phyloP scores from a whole-genome alignment of 2,329 filamentous ascomycete genomes.

The Xenosphaeropsis pyriputrescens region DNA sequence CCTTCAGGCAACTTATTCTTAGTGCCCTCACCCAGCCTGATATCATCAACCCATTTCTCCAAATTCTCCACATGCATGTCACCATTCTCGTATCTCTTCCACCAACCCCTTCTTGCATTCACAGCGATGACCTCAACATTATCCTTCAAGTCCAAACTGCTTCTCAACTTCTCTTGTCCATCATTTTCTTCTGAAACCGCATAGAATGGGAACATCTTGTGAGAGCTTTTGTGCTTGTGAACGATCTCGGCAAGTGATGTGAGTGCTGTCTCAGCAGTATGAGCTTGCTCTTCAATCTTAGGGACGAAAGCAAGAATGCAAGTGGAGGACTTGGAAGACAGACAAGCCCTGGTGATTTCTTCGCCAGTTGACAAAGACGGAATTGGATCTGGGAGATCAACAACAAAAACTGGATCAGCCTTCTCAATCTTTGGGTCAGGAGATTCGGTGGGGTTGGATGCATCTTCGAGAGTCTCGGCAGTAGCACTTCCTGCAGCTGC shows the following conservation, averaged over 20 bases:
- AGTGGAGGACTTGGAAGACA: conserved; percentile 62
- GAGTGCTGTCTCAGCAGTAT: conserved; percentile 34
- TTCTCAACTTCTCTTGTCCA: conserved; percentile 37
- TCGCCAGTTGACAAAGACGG: conserved; percentile 46
- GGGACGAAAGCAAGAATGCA: conserved; percentile 70
- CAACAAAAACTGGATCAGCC: conserved; percentile 28
- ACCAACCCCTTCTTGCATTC: conserved; percentile 80
- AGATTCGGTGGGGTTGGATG: conserved; percentile 33
- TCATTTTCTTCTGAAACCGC: conserved; percentile 50
- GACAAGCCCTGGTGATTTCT: conserved; percentile 55
- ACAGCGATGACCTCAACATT: conserved; percentile 64
- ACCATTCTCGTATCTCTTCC: conserved; percentile 47
- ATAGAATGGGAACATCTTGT: conserved; percentile 72
- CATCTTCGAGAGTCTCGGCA: conserved; percentile 30
- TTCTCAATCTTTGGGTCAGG: conserved; percentile 17
- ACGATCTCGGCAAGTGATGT: conserved; percentile 56
- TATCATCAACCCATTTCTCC: conserved; percentile 80
- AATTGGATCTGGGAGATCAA: conserved; percentile 46
- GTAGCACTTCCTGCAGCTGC: conserved; percentile 30
- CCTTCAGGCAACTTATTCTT: conserved; percentile 62
- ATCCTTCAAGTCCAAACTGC: conserved; percentile 44
- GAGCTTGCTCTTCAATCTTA: conserved; percentile 14
- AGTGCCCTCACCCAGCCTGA: conserved; percentile 73
- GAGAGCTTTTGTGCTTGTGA: conserved; percentile 56
- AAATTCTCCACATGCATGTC: conserved; percentile 44